These are phyloP conservation scores for Starmerella kuoi DNA, from an alignment of 805 yeast genomes.

Conservation along the genomic window DNA sequence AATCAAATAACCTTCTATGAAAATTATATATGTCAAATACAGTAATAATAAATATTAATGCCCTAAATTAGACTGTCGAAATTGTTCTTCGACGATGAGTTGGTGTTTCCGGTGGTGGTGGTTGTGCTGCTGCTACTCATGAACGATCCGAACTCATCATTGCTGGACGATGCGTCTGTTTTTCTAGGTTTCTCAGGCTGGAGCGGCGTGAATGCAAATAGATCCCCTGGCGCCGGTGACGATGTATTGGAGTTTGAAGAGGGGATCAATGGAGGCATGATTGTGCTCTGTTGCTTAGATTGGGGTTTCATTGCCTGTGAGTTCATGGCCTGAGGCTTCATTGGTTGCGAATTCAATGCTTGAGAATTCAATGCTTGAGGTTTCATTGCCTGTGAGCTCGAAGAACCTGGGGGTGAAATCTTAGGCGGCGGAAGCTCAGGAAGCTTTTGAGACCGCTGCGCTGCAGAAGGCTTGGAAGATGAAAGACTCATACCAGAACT, in stretches of 20 bases:
- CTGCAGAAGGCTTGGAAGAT: not conserved
- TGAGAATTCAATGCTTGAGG: no score
- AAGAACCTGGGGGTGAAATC: no score
- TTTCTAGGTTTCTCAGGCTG: slow-evolving; percentile 6
- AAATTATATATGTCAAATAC: not conserved
- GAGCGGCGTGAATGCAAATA: slow-evolving; percentile 4
- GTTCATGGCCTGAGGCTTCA: no score
- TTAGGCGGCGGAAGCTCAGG: slow-evolving; percentile 1
- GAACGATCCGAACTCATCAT: slow-evolving; percentile 7
- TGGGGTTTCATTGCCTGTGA: no score
- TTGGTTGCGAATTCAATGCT: no score
- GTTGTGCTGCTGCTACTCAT: not conserved
- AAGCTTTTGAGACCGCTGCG: not conserved
- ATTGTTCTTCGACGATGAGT: no score
- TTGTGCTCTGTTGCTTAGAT: no score
- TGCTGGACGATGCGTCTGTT: not conserved
- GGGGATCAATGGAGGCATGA: slow-evolving; percentile 3
- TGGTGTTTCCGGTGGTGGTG: not conserved
- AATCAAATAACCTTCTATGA: not conserved
- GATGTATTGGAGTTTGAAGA: not conserved
- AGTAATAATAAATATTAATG: not conserved
- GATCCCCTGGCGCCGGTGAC: not conserved
- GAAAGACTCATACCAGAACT: no score
- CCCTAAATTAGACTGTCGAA: slow-evolving; percentile 10
- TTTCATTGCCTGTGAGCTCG: no score